phyloP scores from a whole-genome alignment of 2,329 filamentous ascomycete genomes.

The Incumbomyces lentus region DNA sequence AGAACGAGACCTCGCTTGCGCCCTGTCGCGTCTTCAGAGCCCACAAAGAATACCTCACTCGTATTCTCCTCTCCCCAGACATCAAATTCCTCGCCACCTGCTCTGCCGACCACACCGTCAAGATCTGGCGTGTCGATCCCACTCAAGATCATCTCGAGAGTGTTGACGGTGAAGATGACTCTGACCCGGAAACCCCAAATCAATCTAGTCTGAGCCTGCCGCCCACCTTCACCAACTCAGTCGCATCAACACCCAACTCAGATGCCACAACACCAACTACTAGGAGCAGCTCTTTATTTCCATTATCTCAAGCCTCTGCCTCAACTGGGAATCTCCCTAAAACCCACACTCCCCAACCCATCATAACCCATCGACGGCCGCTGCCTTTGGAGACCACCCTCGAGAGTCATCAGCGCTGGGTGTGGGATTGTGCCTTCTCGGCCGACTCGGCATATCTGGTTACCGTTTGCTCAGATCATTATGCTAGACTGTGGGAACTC shows the following conservation, averaged over 20 bases:
- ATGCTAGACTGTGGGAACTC: constrained; percentile 84
- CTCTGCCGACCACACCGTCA: constrained; percentile 85
- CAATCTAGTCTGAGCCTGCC: constrained; percentile 2
- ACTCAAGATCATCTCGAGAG: constrained; percentile 35
- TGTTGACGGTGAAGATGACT: constrained; percentile 5
- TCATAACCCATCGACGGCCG: constrained; percentile 28
- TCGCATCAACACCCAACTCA: constrained; percentile 6
- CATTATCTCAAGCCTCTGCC: not conserved
- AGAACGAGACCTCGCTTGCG: constrained; percentile 71
- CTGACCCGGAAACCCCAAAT: constrained; percentile 1
- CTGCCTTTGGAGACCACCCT: constrained; percentile 76
- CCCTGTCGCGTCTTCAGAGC: constrained; percentile 83
- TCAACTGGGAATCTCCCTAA: not conserved
- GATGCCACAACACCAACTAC: constrained; percentile 9
- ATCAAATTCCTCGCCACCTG: constrained; percentile 91
- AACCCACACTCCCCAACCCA: constrained; percentile 7
- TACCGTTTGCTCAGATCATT: constrained; percentile 87
- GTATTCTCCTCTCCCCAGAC: constrained; percentile 81
- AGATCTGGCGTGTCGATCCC: constrained; percentile 91
- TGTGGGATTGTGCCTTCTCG: constrained; percentile 94
- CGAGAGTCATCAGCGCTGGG: constrained; percentile 86
- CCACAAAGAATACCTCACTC: constrained; percentile 86
- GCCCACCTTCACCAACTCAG: constrained; percentile 5
- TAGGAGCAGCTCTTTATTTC: not conserved
- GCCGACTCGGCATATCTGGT: constrained; percentile 89